Evolutionary conservation across 192 early-diverging fungal genomes (phyloP).

Genomic region (Coemansia sp.): DNA sequence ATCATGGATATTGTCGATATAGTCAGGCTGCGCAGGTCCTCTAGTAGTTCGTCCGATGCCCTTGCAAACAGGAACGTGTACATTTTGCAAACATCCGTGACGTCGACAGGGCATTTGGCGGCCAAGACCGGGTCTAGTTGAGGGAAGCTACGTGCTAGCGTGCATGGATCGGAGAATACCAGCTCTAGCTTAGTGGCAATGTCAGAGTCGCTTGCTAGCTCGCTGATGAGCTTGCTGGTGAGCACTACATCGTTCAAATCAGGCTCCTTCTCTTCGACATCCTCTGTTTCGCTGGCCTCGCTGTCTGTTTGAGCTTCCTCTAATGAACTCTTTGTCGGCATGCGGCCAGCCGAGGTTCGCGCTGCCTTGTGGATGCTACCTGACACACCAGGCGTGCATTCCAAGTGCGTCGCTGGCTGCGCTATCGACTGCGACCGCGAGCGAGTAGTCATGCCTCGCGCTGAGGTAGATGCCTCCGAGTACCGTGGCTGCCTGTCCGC

Average conservation of each 20-base stretch:
- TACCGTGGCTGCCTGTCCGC: slow-evolving; percentile 26
- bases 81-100: slow-evolving; percentile 35
- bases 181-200: slow-evolving; percentile 32
- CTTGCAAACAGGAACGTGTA: slow-evolving; percentile 23
- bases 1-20: slow-evolving; percentile 31
- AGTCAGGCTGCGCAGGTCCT: slow-evolving; percentile 37
- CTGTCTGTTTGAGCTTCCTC: background rate
- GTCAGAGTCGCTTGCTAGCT: slow-evolving; percentile 28
- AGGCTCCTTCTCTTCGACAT: background rate
- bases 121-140: slow-evolving; percentile 27
- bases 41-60: slow-evolving; percentile 19
- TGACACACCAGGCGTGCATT: background rate
- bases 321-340: background rate
- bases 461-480: slow-evolving; percentile 17
- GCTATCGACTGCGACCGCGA: slow-evolving; percentile 46
- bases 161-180: slow-evolving; percentile 51
- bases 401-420: slow-evolving; percentile 7
- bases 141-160: slow-evolving; percentile 53
- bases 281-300: slow-evolving; percentile 5
- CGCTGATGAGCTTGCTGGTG: slow-evolving; percentile 25
- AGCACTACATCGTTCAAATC: slow-evolving; percentile 17
- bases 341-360: slow-evolving; percentile 7
- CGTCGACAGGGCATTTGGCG: slow-evolving; percentile 48
- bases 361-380: background rate
- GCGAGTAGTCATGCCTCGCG: slow-evolving; percentile 41